These are phyloP conservation scores for Aspergillus fructus DNA, from an alignment of 2,329 filamentous ascomycete genomes.

Conservation along the genomic window DNA sequence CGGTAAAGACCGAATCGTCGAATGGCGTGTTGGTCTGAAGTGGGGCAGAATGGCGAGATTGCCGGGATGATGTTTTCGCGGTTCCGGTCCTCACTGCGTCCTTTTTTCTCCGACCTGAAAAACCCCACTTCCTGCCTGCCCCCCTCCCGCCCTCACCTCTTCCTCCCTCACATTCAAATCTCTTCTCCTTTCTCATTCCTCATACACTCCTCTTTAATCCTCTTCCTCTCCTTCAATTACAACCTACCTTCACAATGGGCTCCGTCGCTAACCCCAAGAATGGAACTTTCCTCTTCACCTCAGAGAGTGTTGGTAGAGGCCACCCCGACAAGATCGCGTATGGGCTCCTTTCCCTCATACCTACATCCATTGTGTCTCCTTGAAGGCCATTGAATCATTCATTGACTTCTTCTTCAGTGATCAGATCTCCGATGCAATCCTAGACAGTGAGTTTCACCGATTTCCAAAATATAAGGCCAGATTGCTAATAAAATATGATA, in stretches of 20 bases:
- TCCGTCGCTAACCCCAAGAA: slow-evolving; percentile 46
- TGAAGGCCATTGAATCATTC: background rate
- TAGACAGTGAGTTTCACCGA: slow-evolving; percentile 58
- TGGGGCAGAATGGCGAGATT: no score
- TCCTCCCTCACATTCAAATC: background rate
- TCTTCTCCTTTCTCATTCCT: slow-evolving; percentile 10
- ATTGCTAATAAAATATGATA: background rate
- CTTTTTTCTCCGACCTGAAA: no score
- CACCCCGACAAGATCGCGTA: background rate
- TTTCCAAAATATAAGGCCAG: background rate
- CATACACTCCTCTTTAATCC: slow-evolving; percentile 21
- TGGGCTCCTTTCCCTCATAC: background rate
- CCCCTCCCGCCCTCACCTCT: no score
- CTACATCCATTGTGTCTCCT: background rate
- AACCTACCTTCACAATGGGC: slow-evolving; percentile 55
- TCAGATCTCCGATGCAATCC: slow-evolving; percentile 96
- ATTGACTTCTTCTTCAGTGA: slow-evolving; percentile 53
- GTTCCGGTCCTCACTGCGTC: no score
- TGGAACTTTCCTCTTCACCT: slow-evolving; percentile 83
- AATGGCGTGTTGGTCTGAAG: no score
- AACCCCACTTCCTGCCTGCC: no score
- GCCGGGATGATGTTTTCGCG: no score
- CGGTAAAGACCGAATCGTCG: no score
- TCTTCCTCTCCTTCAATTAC: slow-evolving; percentile 18
- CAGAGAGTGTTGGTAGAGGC: slow-evolving; percentile 59